These are phyloP conservation scores for Symmetrospora coprosmae DNA, from an alignment of 768 basidiomycete genomes.

Conservation along the genomic window DNA sequence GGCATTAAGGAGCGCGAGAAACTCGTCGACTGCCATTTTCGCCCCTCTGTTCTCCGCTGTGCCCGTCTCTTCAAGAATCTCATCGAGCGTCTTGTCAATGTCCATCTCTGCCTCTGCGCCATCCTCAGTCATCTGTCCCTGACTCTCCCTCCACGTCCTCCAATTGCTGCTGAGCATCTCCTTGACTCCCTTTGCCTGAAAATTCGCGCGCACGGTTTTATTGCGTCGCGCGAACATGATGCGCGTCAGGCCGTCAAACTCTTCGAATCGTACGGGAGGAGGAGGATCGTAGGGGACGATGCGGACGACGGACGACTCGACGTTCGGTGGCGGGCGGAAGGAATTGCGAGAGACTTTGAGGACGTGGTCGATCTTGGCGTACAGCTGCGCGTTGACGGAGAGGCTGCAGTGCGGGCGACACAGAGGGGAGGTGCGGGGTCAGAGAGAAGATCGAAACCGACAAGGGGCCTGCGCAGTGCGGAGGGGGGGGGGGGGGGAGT, in stretches of 20 bases:
- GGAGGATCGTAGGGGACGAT: slow-evolving; percentile 86
- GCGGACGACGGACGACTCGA: slow-evolving; percentile 83
- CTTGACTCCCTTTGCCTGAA: slow-evolving; percentile 76
- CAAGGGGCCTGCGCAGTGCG: not conserved
- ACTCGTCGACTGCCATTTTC: slow-evolving; percentile 85
- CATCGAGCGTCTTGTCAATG: slow-evolving; percentile 46
- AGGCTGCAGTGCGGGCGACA: no score
- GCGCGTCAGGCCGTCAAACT: slow-evolving; percentile 87
- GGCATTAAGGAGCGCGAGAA: slow-evolving; percentile 39
- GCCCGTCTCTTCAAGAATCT: slow-evolving; percentile 55
- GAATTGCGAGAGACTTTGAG: slow-evolving; percentile 96
- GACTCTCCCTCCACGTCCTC: slow-evolving; percentile 77
- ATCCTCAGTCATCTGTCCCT: slow-evolving; percentile 51
- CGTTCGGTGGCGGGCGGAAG: slow-evolving; percentile 87
- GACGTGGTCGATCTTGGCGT: slow-evolving; percentile 86
- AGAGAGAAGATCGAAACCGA: not conserved
- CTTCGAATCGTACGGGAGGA: slow-evolving; percentile 86
- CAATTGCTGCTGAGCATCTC: slow-evolving; percentile 89
- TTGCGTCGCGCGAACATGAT: slow-evolving; percentile 81
- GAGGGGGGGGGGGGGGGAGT: not conserved
- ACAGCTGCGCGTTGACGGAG: slow-evolving; percentile 92
- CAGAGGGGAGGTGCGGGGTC: no score
- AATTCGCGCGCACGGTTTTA: slow-evolving; percentile 75
- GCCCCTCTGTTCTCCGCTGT: slow-evolving; percentile 66
- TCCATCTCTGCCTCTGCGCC: slow-evolving; percentile 51